These are phyloP conservation scores for Boletus subparvulus DNA, from an alignment of 768 basidiomycete genomes.

Conservation along the genomic window DNA sequence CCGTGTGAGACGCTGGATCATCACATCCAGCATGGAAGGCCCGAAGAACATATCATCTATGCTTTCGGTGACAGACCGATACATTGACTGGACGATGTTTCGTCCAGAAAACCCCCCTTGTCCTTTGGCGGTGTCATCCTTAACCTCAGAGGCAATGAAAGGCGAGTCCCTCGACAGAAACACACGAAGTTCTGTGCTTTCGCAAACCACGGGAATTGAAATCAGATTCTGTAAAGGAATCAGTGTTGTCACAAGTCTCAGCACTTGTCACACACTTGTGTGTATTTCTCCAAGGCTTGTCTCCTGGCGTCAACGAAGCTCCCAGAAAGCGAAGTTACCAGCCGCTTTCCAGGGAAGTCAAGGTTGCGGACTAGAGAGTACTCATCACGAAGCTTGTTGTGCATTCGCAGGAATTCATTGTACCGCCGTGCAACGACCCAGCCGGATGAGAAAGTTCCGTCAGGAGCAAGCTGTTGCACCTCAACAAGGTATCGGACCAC, in stretches of 20 bases:
- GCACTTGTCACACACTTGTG: constrained; percentile 58
- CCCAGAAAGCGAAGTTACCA: constrained; percentile 85
- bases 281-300: constrained; percentile 79
- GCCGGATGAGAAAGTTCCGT: constrained; percentile 77
- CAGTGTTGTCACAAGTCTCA: background rate
- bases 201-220: constrained; percentile 71
- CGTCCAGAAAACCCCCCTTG: constrained; percentile 59
- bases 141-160: constrained; percentile 60
- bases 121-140: constrained; percentile 40
- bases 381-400: constrained; percentile 79
- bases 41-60: constrained; percentile 98
- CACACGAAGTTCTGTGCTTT: constrained; percentile 74
- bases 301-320: constrained; percentile 84
- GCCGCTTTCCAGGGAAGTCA: constrained; percentile 92
- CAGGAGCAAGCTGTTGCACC: constrained; percentile 81
- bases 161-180: constrained; percentile 90
- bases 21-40: constrained; percentile 92
- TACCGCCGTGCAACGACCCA: constrained; percentile 95
- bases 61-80: constrained; percentile 88
- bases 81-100: constrained; percentile 81
- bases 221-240: constrained; percentile 57
- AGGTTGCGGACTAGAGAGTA: constrained; percentile 63
- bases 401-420: constrained; percentile 91
- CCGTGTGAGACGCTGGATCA: constrained; percentile 85
- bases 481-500: constrained; percentile 92